Conservation (phyloP, 2,329 filamentous ascomycete genomes). For the Mollisiaceae sp. region DNA sequence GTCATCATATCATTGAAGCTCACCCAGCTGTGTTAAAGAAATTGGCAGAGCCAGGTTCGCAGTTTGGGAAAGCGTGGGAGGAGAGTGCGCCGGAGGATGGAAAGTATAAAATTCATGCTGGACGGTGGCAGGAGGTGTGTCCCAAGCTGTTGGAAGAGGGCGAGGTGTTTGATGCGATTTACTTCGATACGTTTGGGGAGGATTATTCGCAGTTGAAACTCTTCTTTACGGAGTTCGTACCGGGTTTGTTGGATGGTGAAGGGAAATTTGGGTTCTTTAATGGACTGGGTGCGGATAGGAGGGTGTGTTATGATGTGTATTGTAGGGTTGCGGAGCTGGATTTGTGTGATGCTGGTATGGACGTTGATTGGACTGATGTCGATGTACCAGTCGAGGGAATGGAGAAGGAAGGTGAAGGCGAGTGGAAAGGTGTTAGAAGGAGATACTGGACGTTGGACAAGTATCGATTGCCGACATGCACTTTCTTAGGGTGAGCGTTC, state of each 20-base stretch:
- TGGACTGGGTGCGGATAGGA: conserved; percentile 88
- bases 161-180: conserved; percentile 82
- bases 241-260: conserved; percentile 72
- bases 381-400: conserved; percentile 70
- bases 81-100: conserved; percentile 61
- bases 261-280: conserved; percentile 89
- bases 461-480: conserved; percentile 77
- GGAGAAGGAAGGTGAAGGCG: conserved; percentile 68
- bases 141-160: conserved; percentile 70
- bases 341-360: conserved; percentile 84
- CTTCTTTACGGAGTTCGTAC: conserved; percentile 89
- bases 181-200: conserved; percentile 98
- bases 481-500: conserved; percentile 57
- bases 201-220: conserved; percentile 83
- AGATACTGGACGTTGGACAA: conserved; percentile 88
- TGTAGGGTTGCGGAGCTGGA: conserved; percentile 91
- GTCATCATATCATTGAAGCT: conserved; percentile 86
- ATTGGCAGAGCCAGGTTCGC: conserved; percentile 48
- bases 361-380: conserved; percentile 84
- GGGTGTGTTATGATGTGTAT: conserved; percentile 96
- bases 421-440: conserved; percentile 88
- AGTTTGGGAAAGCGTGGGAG: conserved; percentile 63
- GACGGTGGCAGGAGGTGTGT: conserved; percentile 82
- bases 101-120: conserved; percentile 69
- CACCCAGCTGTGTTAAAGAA: conserved; percentile 77